Conservation (phyloP, 140 eudicot genomes). For the Senecio squalidus region DNA sequence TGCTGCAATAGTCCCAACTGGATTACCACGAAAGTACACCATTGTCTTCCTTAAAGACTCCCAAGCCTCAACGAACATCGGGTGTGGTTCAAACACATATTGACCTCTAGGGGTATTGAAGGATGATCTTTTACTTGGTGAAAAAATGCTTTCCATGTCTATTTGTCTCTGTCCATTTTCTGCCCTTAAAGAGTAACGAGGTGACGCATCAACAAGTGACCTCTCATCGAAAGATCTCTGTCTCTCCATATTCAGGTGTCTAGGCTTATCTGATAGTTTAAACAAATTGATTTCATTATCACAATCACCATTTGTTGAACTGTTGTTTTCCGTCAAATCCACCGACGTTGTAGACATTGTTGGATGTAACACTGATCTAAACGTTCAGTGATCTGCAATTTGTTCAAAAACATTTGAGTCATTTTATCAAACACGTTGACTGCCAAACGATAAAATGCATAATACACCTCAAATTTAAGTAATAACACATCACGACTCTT, state of each 20-base stretch:
- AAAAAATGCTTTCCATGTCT: slow-evolving; percentile 41
- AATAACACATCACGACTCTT: slow-evolving; percentile 11
- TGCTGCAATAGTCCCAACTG: slow-evolving; percentile 98
- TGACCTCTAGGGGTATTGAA: slow-evolving; percentile 55
- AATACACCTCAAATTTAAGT: not conserved
- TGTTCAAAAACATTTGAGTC: slow-evolving; percentile 6
- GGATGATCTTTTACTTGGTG: slow-evolving; percentile 58
- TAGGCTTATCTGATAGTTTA: slow-evolving; percentile 53
- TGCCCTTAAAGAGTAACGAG: slow-evolving; percentile 42
- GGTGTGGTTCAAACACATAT: slow-evolving; percentile 52
- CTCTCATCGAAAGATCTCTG: slow-evolving; percentile 80
- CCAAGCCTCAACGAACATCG: slow-evolving; percentile 84
- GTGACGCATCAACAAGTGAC: slow-evolving; percentile 66
- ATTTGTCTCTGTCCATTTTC: slow-evolving; percentile 41
- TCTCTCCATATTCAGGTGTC: slow-evolving; percentile 59
- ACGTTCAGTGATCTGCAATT: slow-evolving; percentile 30
- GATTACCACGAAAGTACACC: slow-evolving; percentile 81
- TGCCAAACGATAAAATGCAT: not conserved
- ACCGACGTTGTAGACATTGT: slow-evolving; percentile 40
- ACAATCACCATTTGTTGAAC: slow-evolving; percentile 24
- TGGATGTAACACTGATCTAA: not conserved
- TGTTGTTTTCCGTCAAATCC: slow-evolving; percentile 38
- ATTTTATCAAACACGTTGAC: slow-evolving; percentile 9
- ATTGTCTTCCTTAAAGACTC: slow-evolving; percentile 69
- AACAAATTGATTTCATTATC: slow-evolving; percentile 47